Evolutionary conservation across 2,329 filamentous ascomycete species (phyloP).

Genomic region (Stagonosporopsis cucurbitacearum): DNA sequence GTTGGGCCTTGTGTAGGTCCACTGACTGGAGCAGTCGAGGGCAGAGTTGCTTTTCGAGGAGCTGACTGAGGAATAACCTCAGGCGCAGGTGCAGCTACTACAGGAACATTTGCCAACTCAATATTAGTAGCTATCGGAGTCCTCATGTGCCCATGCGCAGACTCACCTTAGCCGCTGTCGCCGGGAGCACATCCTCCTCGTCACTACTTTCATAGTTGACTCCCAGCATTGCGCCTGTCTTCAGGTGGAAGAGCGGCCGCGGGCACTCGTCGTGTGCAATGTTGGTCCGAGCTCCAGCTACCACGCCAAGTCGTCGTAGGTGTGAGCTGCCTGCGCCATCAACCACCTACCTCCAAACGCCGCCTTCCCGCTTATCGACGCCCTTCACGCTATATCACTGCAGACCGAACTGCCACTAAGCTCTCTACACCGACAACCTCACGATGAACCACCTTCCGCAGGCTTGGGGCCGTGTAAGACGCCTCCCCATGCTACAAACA

Average conservation of each 20-base stretch:
- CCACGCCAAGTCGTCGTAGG: constrained; percentile 21
- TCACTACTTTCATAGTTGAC: constrained; percentile 55
- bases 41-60: constrained; percentile 15
- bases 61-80: constrained; percentile 15
- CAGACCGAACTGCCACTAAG: background rate
- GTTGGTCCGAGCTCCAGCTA: constrained; percentile 11
- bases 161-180: constrained; percentile 50
- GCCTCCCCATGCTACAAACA: constrained; percentile 17
- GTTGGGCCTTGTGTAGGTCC: constrained; percentile 41
- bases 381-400: background rate
- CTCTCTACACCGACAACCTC: constrained; percentile 13
- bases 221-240: constrained; percentile 47
- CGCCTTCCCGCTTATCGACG: constrained; percentile 9
- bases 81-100: constrained; percentile 23
- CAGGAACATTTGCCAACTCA: constrained; percentile 36
- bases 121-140: constrained; percentile 58
- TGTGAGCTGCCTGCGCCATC: constrained; percentile 39
- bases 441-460: constrained; percentile 71
- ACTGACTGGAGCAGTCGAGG: constrained; percentile 24
- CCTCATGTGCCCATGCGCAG: constrained; percentile 29
- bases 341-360: constrained; percentile 31
- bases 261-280: background rate
- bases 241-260: constrained; percentile 4
- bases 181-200: constrained; percentile 52
- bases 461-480: constrained; percentile 69